These are phyloP conservation scores for Parmelia sp. DNA, from an alignment of 495 filamentous ascomycete genomes.

Conservation along the genomic window DNA sequence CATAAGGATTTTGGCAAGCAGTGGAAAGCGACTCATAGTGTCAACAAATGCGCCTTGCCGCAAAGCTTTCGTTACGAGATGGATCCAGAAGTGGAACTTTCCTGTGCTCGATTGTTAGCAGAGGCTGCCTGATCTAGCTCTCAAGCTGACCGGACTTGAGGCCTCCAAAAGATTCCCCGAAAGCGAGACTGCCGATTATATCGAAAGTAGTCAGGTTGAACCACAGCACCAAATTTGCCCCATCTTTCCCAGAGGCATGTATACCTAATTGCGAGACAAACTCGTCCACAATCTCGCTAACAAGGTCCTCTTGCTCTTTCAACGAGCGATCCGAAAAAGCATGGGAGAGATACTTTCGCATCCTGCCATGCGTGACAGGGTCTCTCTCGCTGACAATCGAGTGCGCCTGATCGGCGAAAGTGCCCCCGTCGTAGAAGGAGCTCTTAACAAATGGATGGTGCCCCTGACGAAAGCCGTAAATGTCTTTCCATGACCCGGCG, in stretches of 20 bases:
- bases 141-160: conserved; percentile 31
- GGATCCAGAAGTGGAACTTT: too few relatives aligned
- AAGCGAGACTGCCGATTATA: conserved; percentile 51
- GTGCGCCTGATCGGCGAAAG: too few relatives aligned
- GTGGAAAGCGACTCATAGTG: too few relatives aligned
- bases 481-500: background rate
- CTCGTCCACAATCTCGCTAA: background rate
- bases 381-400: too few relatives aligned
- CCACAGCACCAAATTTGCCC: background rate
- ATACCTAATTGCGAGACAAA: too few relatives aligned
- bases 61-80: too few relatives aligned
- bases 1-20: too few relatives aligned
- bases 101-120: background rate
- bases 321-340: conserved; percentile 2
- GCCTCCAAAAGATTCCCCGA: conserved; percentile 47
- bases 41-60: too few relatives aligned
- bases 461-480: too few relatives aligned
- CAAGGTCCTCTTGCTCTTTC: background rate
- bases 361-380: background rate
- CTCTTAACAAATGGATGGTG: too few relatives aligned
- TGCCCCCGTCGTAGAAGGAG: too few relatives aligned
- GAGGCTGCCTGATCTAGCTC: background rate
- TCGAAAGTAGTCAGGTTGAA: conserved; percentile 38
- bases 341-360: conserved; percentile 6
- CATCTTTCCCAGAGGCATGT: too few relatives aligned